Conservation (phyloP, 306 rosid species). For the Echinosophora koreensis region DNA sequence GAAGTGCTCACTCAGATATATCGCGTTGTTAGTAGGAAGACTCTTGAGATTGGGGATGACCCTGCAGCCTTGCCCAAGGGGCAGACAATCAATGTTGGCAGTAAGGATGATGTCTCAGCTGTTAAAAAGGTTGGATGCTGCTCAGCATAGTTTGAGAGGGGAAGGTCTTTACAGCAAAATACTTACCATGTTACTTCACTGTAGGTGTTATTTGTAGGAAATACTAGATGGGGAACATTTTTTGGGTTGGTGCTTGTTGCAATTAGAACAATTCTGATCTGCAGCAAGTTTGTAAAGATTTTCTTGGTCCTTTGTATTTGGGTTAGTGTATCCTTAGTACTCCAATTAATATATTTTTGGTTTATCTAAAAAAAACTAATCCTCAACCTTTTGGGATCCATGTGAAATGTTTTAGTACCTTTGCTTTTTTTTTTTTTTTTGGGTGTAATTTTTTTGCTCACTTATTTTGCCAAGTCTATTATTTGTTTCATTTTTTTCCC, state of each 20-base stretch:
- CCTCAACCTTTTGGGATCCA: slow-evolving; percentile 38
- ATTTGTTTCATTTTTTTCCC: background rate
- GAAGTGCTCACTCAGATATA: slow-evolving; percentile 85
- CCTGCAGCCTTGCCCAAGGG: slow-evolving; percentile 82
- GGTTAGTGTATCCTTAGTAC: too few relatives aligned
- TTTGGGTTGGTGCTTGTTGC: too few relatives aligned
- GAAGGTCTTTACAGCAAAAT: slow-evolving; percentile 17
- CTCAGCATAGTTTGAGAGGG: slow-evolving; percentile 60
- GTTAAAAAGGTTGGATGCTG: slow-evolving; percentile 78
- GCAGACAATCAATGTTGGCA: slow-evolving; percentile 76
- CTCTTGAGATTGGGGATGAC: slow-evolving; percentile 84
- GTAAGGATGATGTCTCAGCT: slow-evolving; percentile 80
- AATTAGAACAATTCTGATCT: too few relatives aligned
- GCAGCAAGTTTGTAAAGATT: too few relatives aligned
- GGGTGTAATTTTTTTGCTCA: slow-evolving; percentile 29
- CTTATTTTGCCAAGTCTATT: slow-evolving; percentile 40
- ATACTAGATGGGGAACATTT: too few relatives aligned
- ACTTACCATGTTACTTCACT: too few relatives aligned
- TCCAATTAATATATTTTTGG: too few relatives aligned
- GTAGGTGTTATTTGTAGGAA: too few relatives aligned
- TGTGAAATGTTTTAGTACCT: slow-evolving; percentile 41
- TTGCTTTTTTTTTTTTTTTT: background rate
- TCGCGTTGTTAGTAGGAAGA: slow-evolving; percentile 74
- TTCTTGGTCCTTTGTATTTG: too few relatives aligned
- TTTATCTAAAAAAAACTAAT: too few relatives aligned